Base-by-base conservation (phyloP, 2,329 filamentous ascomycete genomes). In the Cordyceps farinosa region DNA sequence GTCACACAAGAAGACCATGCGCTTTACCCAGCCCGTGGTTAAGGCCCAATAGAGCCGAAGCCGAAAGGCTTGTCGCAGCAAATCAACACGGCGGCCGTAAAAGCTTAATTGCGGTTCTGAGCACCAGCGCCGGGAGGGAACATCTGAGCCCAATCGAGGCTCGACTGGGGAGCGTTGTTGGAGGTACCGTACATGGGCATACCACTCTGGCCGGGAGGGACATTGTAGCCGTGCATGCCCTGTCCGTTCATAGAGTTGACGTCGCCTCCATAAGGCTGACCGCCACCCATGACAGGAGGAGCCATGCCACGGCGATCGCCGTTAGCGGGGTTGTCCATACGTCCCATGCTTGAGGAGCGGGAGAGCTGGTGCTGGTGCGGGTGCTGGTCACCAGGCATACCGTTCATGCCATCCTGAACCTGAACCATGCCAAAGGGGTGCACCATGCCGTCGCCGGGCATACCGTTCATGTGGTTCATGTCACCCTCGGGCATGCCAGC, bases 111-210 rank as follows among this genome's bases (percentile, higher is more conserved):
- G 29, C 87, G 76, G 82, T 80, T 77, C 86, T 88, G 85, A 79
- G 34, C 56, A 10, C 56, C 56, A 36, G 85, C 82, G 83, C 87
- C 87, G 80, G 87, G 77, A 80, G 88, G 88, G 80, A 91, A 91
- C 86, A 92, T 90, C 75, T 89, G 84, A 72, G 88, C 84, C 89
- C 89, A 92, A 79, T 91, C 89, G 80, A 89, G 79, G 80, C 83
- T 77, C 74, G 82, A 80, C 78, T 84, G 81, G 77, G 87, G 85
- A 76, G 83, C 82, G 76, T 82, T 78, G 77, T 83, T 84, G 69
- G 84, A 83, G 73, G 79, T 80, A 72, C 79, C 81, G 75, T 86
- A 86, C 80, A 87, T 86, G 66, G 83, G 82, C 81, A 87, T 84
- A 72, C 85, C 85, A 72, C 86, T 87, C 77, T 87, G 83, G 71